These are phyloP conservation scores for Jacaranda mimosifolia DNA, from an alignment of 257 asterid species.

Conservation along the genomic window DNA sequence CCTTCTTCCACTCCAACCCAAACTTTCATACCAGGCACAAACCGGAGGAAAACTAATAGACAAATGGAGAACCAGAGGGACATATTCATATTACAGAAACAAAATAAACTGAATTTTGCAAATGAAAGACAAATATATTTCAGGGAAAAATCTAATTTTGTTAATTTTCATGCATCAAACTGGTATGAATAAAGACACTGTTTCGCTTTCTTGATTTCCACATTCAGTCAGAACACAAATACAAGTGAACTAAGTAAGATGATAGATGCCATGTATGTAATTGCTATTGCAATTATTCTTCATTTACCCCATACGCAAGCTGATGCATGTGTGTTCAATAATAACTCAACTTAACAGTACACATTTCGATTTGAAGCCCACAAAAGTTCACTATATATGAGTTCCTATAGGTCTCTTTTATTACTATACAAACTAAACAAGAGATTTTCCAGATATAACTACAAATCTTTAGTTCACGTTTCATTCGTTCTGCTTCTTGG, in stretches of 20 bases:
- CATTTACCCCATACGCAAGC: no score
- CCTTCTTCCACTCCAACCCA: conserved; percentile 16
- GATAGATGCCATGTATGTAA: no score
- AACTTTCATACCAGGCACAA: background rate
- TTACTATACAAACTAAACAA: background rate
- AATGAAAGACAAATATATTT: no score
- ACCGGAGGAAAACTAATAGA: conserved; percentile 16
- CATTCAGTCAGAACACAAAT: no score
- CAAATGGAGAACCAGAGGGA: conserved; percentile 21
- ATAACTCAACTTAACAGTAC: no score
- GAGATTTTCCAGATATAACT: background rate
- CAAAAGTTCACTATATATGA: background rate
- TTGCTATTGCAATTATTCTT: no score
- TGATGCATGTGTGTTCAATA: background rate
- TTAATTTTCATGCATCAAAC: no score
- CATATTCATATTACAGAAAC: background rate
- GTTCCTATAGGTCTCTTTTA: background rate
- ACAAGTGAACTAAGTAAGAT: no score
- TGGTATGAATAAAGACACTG: no score
- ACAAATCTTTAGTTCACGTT: background rate
- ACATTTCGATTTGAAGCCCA: conserved; percentile 13
- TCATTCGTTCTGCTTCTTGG: no score
- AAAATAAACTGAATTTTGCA: background rate
- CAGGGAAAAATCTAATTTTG: no score
- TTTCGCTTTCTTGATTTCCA: no score